Evolutionary conservation across 2,329 filamentous ascomycete genomes (phyloP), one percentile per base, ranked within the genome.

Genomic region (Sclerotiophoma versabilis): DNA sequence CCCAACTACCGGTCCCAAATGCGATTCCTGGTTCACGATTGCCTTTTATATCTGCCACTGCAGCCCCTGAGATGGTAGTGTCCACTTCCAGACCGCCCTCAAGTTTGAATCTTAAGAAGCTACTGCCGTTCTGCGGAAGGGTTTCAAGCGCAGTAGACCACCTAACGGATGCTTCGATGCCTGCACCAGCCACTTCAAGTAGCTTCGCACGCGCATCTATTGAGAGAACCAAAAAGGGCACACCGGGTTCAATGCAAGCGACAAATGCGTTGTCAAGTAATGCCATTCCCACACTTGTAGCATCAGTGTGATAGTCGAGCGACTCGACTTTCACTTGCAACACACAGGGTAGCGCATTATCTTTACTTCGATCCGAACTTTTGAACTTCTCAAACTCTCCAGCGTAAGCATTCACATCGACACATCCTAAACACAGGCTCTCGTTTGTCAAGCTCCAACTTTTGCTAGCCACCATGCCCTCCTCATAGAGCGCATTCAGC

Each of bases 241-340:
- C 54, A 5, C 58, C 62, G 7, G 62, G 62, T 34, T 65, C 62
- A n/a, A 65, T 49, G 32, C 62, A 63, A 7, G 62, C 60, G 10
- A 20, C 54, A 34, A 65, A 65, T 10, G 50, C 25, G 11, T 52
- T 30, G 11, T 57, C 23, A 14, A 63, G 54, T 6, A 65, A 17
- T 1, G 53, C 44, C n/a, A 49, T 58, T n/a, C 60, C 60, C 29
- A 58, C 58, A n/a, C 33, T 55, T 3, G 22, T 33, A 8, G 20
- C 22, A 2, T 29, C 25, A 9, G 51, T 43, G 34, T 57, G 49
- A 46, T 57, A 63, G n/a, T 57, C 60, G 26, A 65, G 45, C 37
- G 55, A 51, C 32, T 61, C 56, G 14, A 65, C 52, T 23, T 54
- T 55, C 11, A 44, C 45, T 20, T 63, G 56, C 1, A 65, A 42